A percentile compares a stretch with the other conserved stretches of the same genome.
These are phyloP conservation scores for Kwoniella dejecticola DNA, from an alignment of 768 basidiomycete species.

Conservation along the genomic window DNA sequence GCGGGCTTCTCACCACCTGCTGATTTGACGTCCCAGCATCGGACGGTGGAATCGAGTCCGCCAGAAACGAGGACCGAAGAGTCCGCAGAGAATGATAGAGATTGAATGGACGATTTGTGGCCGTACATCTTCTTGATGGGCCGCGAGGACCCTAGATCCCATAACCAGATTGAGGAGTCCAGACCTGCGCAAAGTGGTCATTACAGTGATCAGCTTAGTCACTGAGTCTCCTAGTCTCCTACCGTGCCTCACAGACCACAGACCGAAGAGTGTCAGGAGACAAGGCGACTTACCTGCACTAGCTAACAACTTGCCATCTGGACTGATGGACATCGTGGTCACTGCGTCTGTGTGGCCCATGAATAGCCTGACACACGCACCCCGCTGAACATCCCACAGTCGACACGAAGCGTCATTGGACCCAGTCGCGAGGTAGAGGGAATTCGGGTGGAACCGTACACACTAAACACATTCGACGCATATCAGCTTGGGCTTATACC, in stretches of 20 bases:
- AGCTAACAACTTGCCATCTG: constrained; percentile 91
- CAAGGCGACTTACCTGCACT: constrained; percentile 66
- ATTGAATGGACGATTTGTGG: constrained; percentile 84
- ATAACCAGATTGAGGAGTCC: constrained; percentile 74
- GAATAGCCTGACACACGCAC: constrained; percentile 90
- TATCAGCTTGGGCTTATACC: neutral
- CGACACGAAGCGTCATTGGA: constrained; percentile 95
- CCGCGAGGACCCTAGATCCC: constrained; percentile 94
- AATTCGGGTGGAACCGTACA: constrained; percentile 95
- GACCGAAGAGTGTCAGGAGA: neutral
- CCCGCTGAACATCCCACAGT: constrained; percentile 97
- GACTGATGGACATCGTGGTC: constrained; percentile 81
- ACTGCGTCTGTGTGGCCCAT: constrained; percentile 90
- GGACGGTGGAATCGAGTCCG: constrained; percentile 89
- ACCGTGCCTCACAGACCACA: no score
- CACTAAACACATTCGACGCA: constrained; percentile 62
- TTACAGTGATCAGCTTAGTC: neutral
- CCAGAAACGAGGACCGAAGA: constrained; percentile 88
- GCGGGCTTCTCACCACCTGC: constrained; percentile 64
- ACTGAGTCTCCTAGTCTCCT: no score
- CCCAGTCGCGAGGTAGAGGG: constrained; percentile 92
- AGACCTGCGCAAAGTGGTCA: constrained; percentile 63
- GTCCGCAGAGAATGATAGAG: constrained; percentile 87
- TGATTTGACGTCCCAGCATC: constrained; percentile 95
- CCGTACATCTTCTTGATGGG: constrained; percentile 96